phyloP scores from a whole-genome alignment of 177 flowering plant species.

The Tripterygium wilfordii region DNA sequence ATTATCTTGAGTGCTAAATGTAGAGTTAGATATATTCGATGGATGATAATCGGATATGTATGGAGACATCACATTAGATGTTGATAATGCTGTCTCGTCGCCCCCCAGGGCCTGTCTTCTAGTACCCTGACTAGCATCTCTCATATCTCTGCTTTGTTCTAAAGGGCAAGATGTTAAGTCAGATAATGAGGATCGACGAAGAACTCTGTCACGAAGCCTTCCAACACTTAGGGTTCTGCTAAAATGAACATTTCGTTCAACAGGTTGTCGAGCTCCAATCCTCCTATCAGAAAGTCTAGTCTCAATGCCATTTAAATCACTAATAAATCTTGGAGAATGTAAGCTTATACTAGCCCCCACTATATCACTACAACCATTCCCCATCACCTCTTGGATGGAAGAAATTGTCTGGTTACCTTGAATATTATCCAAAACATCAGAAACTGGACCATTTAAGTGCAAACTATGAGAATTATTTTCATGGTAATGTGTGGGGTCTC shows the following conservation, averaged over 20 bases:
- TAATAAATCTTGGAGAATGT: slow-evolving; percentile 25
- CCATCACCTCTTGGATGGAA: slow-evolving; percentile 20
- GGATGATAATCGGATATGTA: slow-evolving; percentile 30
- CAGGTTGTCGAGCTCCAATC: slow-evolving; percentile 56
- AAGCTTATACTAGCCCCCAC: slow-evolving; percentile 17
- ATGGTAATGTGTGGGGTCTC: slow-evolving; percentile 14
- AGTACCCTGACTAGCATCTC: slow-evolving; percentile 30
- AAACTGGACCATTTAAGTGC: slow-evolving; percentile 11
- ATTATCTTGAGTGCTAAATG: slow-evolving; percentile 34
- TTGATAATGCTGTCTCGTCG: slow-evolving; percentile 18
- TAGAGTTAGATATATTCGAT: slow-evolving; percentile 26
- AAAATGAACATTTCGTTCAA: slow-evolving; percentile 71
- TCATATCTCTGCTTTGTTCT: slow-evolving; percentile 45
- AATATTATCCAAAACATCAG: slow-evolving; percentile 17
- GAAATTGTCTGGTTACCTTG: slow-evolving; percentile 24
- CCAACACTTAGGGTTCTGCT: slow-evolving; percentile 92
- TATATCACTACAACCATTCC: slow-evolving; percentile 16
- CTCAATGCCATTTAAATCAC: slow-evolving; percentile 31
- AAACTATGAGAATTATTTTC: slow-evolving; percentile 21
- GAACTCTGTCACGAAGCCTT: slow-evolving; percentile 94
- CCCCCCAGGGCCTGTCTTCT: slow-evolving; percentile 21
- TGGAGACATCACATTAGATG: slow-evolving; percentile 22
- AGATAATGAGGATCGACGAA: slow-evolving; percentile 65
- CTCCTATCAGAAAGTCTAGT: slow-evolving; percentile 43
- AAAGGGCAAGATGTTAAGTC: slow-evolving; percentile 47